A percentile compares a stretch with the other conserved stretches of the same genome.
Conservation (phyloP, 768 basidiomycete genomes). For the Phanerochaete carnosa region DNA sequence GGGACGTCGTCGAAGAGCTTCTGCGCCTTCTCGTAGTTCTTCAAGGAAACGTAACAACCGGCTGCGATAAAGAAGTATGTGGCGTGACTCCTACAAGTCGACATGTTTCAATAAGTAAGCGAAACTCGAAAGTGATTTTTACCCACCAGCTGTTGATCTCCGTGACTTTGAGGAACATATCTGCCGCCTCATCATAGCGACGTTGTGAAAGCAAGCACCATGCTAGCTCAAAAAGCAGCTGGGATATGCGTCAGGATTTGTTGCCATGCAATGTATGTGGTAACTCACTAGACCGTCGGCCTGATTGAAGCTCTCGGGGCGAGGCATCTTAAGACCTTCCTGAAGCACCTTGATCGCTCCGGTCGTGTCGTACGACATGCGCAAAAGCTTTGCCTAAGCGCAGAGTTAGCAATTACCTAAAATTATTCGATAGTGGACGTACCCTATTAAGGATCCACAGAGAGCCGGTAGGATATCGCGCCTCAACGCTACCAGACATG, state of each 20-base stretch:
- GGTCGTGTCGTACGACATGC: constrained; percentile 65
- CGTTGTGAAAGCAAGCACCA: constrained; percentile 69
- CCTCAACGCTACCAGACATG: constrained; percentile 39
- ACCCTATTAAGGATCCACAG: constrained; percentile 75
- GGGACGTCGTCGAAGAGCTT: constrained; percentile 61
- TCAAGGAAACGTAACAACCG: constrained; percentile 64
- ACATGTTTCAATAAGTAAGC: background rate
- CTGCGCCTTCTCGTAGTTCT: constrained; percentile 57
- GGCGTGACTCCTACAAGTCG: constrained; percentile 58
- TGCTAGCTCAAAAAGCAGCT: constrained; percentile 76
- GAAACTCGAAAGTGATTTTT: background rate
- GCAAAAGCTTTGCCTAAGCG: constrained; percentile 63
- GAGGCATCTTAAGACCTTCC: constrained; percentile 51
- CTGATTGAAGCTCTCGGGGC: constrained; percentile 58
- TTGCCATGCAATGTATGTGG: background rate
- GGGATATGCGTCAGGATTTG: background rate
- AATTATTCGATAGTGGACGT: constrained; percentile 7
- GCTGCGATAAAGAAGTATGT: constrained; percentile 79
- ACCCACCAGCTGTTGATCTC: constrained; percentile 68
- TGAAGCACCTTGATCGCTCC: constrained; percentile 62
- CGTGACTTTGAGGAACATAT: constrained; percentile 60
- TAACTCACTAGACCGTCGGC: constrained; percentile 64
- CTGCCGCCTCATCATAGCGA: constrained; percentile 64
- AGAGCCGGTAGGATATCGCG: constrained; percentile 61
- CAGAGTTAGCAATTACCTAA: background rate